phyloP scores from a whole-genome alignment of 192 early-diverging fungal species.

The Piromyces finnis region DNA sequence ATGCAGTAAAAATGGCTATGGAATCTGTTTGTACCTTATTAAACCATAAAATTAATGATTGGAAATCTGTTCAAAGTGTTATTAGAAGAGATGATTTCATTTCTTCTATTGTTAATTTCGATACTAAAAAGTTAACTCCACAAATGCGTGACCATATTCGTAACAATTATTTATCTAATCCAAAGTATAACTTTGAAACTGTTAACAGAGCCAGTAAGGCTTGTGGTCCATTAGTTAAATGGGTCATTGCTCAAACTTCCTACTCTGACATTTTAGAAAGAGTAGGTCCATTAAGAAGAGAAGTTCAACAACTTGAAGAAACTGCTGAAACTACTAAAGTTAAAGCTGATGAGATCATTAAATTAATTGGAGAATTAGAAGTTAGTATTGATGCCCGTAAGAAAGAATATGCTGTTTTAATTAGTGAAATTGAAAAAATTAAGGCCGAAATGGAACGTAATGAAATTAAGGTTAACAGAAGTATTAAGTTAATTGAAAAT shows the following conservation, averaged over 20 bases:
- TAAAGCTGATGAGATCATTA: conserved; percentile 52
- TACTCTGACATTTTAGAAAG: conserved; percentile 84
- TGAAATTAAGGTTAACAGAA: conserved; percentile 81
- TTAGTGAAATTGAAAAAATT: conserved; percentile 76
- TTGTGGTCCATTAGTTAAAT: conserved; percentile 94
- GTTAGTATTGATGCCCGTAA: conserved; percentile 78
- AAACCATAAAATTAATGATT: conserved; percentile 63
- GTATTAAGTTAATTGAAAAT: conserved; percentile 65
- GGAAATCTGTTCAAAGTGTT: conserved; percentile 80
- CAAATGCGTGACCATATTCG: conserved; percentile 64
- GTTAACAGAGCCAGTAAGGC: conserved; percentile 97
- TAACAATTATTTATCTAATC: conserved; percentile 56
- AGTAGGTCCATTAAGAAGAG: conserved; percentile 84
- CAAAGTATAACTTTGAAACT: conserved; percentile 79
- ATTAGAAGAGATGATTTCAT: conserved; percentile 96
- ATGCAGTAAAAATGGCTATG: conserved; percentile 89
- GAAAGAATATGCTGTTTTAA: conserved; percentile 91
- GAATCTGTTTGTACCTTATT: conserved; percentile 92
- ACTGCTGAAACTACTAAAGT: conserved; percentile 52
- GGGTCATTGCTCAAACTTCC: conserved; percentile 93
- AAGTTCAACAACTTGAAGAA: conserved; percentile 67
- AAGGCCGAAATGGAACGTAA: conserved; percentile 87
- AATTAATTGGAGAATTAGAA: conserved; percentile 71
- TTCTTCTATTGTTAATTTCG: conserved; percentile 84
- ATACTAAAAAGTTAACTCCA: conserved; percentile 74